Percentiles rank a stretch among this genome's conserved stretches.
These are phyloP conservation scores for Candida quercuum DNA, from an alignment of 805 yeast species.

Conservation along the genomic window DNA sequence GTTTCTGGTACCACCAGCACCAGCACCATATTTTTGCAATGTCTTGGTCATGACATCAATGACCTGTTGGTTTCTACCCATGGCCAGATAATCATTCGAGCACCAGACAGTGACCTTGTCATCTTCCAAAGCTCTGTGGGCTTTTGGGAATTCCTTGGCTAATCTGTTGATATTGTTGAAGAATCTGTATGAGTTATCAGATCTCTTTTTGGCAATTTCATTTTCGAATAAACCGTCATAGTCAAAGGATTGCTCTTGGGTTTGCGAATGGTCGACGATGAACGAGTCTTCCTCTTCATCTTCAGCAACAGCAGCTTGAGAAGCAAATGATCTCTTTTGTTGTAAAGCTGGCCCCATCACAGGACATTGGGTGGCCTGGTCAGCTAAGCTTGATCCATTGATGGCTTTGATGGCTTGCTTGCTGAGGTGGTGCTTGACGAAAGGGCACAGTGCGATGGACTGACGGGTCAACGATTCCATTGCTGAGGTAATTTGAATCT, in stretches of 20 bases:
- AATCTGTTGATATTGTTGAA: slow-evolving; percentile 96
- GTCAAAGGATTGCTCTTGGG: slow-evolving; percentile 57
- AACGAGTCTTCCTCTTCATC: slow-evolving; percentile 19
- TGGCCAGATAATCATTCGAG: slow-evolving; percentile 94
- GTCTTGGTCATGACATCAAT: slow-evolving; percentile 72
- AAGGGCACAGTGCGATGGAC: slow-evolving; percentile 80
- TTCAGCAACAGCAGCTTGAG: slow-evolving; percentile 25
- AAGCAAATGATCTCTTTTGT: slow-evolving; percentile 26
- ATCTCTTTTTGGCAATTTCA: slow-evolving; percentile 69
- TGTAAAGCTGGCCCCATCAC: slow-evolving; percentile 79
- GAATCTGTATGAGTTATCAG: slow-evolving; percentile 89
- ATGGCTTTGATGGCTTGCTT: slow-evolving; percentile 56
- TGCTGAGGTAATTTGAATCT: no score
- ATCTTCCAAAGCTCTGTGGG: slow-evolving; percentile 69
- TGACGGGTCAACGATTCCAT: slow-evolving; percentile 82
- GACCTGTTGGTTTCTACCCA: slow-evolving; percentile 79
- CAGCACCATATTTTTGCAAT: slow-evolving; percentile 88
- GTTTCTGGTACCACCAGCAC: slow-evolving; percentile 99
- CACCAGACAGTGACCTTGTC: slow-evolving; percentile 99
- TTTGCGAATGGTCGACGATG: slow-evolving; percentile 29
- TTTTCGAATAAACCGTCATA: slow-evolving; percentile 62
- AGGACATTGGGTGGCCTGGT: slow-evolving; percentile 77
- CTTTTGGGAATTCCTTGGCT: slow-evolving; percentile 89
- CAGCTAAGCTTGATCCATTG: slow-evolving; percentile 30
- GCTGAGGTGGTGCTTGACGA: slow-evolving; percentile 50